phyloP scores from a whole-genome alignment of 2,329 filamentous ascomycete species.

The Sclerotinia borealis region DNA sequence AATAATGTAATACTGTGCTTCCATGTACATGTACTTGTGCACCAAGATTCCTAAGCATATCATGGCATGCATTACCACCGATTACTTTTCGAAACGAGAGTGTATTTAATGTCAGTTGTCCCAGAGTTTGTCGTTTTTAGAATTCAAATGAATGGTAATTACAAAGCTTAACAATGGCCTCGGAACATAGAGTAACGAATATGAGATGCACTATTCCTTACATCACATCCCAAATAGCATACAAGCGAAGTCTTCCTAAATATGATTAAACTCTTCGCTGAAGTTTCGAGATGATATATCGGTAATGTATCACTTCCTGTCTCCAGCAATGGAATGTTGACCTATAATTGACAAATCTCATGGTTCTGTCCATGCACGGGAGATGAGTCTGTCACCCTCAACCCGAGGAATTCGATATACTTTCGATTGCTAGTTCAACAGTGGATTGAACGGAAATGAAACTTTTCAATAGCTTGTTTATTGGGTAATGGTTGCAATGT shows the following conservation, averaged over 20 bases:
- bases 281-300: background rate
- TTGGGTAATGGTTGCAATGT: background rate
- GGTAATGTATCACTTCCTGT: rapidly evolving
- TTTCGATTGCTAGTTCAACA: too few relatives aligned
- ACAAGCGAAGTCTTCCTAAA: background rate
- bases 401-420: background rate
- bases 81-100: too few relatives aligned
- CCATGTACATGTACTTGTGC: background rate
- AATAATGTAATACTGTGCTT: background rate
- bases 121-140: too few relatives aligned
- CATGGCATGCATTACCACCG: too few relatives aligned
- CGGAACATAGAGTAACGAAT: too few relatives aligned
- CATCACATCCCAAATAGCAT: background rate
- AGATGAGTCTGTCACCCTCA: background rate
- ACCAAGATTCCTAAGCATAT: too few relatives aligned
- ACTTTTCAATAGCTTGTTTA: too few relatives aligned
- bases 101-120: too few relatives aligned
- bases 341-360: background rate
- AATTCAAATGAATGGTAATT: too few relatives aligned
- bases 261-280: background rate
- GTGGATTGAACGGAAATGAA: too few relatives aligned
- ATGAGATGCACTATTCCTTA: too few relatives aligned
- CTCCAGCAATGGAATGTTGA: background rate
- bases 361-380: background rate
- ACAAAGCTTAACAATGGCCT: too few relatives aligned